Evolutionary conservation across 164 flowering plant genomes (phyloP).

Genomic region (Aristolochia californica): DNA sequence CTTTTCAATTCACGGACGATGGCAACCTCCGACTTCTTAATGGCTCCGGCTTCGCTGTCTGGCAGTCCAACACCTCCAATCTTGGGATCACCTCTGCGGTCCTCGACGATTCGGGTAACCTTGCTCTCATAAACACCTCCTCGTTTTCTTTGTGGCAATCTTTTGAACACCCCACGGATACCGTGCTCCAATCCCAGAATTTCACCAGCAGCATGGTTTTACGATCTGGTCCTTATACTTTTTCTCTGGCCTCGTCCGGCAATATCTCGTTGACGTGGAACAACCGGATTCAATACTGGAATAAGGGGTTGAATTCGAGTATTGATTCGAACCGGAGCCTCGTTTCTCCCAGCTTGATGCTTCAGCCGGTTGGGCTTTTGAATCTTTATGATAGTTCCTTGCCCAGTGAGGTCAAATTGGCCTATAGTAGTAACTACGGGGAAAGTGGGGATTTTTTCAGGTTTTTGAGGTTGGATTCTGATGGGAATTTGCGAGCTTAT

Average conservation of each 20-base stretch:
- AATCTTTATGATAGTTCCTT: conserved; percentile 33
- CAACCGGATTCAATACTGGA: conserved; percentile 19
- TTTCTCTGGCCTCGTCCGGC: conserved; percentile 13
- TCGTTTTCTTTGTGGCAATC: conserved; percentile 19
- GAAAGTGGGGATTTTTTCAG: conserved; percentile 42
- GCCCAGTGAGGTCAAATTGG: conserved; percentile 17
- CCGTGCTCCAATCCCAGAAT: conserved; percentile 20
- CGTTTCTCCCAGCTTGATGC: conserved; percentile 34
- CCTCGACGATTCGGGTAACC: conserved; percentile 20
- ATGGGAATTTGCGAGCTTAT: conserved; percentile 83
- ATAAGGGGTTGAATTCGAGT: conserved; percentile 19
- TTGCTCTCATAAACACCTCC: conserved; percentile 5
- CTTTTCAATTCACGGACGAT: conserved; percentile 13
- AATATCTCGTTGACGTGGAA: conserved; percentile 29
- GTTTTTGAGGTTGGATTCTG: conserved; percentile 52
- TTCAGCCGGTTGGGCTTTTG: conserved; percentile 44
- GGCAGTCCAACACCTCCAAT: conserved; percentile 23
- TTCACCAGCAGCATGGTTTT: conserved; percentile 15
- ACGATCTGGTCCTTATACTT: conserved; percentile 25
- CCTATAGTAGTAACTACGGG: conserved; percentile 72
- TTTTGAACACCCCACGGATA: conserved; percentile 32
- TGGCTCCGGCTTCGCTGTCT: conserved; percentile 18
- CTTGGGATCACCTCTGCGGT: conserved; percentile 20
- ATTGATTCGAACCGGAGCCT: conserved; percentile 14
- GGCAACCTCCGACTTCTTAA: conserved; percentile 30